Evolutionary conservation across 306 rosid species (phyloP).

Genomic region (Quercus ilex): DNA sequence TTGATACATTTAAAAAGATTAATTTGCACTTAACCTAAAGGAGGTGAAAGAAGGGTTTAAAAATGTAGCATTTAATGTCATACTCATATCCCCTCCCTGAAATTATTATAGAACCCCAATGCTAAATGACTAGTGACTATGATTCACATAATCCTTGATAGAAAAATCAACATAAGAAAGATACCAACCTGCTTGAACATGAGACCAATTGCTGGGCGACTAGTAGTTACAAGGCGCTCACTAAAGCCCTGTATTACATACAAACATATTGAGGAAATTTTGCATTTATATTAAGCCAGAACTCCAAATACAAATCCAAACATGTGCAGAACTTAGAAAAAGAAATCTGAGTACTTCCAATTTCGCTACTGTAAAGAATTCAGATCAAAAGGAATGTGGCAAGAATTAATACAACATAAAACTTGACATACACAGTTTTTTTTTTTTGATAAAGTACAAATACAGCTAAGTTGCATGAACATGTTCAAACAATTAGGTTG

Average conservation of each 20-base stretch:
- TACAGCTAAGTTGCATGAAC: background rate
- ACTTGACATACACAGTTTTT: background rate
- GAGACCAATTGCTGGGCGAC: slow-evolving; percentile 94
- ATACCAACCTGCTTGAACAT: slow-evolving; percentile 92
- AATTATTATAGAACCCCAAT: background rate
- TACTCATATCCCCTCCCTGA: background rate
- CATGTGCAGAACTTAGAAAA: background rate
- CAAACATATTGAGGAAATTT: background rate
- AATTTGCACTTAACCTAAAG: no score
- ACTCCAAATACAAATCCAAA: background rate
- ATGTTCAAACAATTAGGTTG: background rate
- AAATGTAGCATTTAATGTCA: background rate
- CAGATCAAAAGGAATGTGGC: background rate
- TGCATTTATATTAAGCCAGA: background rate
- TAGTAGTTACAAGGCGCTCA: slow-evolving; percentile 89
- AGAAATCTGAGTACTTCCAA: background rate
- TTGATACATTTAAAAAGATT: no score
- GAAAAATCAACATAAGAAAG: background rate
- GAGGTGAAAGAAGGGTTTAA: background rate
- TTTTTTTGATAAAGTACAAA: no score
- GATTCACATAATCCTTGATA: background rate
- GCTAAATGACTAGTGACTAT: background rate
- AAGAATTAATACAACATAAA: background rate
- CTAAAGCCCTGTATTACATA: slow-evolving; percentile 76
- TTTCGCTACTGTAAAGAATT: background rate